Evolutionary conservation across 2,329 filamentous ascomycete species (phyloP).

Genomic region (Venturia effusa): DNA sequence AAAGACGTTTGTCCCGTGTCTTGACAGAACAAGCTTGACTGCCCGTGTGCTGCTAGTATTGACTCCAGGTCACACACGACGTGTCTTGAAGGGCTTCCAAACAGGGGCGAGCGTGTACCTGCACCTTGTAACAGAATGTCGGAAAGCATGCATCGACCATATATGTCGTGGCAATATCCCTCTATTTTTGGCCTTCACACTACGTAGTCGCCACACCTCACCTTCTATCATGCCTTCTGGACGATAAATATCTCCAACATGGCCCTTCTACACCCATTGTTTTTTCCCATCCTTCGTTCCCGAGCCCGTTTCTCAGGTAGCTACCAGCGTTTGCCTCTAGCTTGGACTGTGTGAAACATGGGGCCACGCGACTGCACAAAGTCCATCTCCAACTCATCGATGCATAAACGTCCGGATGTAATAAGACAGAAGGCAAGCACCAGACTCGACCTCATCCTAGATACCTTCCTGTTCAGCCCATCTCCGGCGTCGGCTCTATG

Average conservation of each 20-base stretch:
- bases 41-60: not conserved
- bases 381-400: not conserved
- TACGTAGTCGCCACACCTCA: not conserved
- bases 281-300: not conserved
- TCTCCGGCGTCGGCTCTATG: not conserved
- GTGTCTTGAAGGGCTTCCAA: not conserved
- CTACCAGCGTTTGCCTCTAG: not conserved
- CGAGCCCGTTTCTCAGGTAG: not conserved
- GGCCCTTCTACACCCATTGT: not conserved
- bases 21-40: not conserved
- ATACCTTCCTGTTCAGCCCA: not conserved
- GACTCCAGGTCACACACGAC: not conserved
- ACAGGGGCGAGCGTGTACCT: not conserved
- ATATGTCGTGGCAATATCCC: not conserved
- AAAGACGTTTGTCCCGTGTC: not conserved
- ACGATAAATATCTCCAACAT: not conserved
- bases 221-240: not conserved
- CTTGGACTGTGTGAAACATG: not conserved
- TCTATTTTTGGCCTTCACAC: not conserved
- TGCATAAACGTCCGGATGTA: not conserved
- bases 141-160: not conserved
- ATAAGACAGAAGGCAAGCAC: not conserved
- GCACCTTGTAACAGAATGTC: not conserved
- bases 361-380: not conserved
- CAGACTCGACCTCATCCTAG: not conserved